These are phyloP conservation scores for Penicillium ochrochloron DNA, from an alignment of 495 filamentous ascomycete genomes.

Conservation along the genomic window DNA sequence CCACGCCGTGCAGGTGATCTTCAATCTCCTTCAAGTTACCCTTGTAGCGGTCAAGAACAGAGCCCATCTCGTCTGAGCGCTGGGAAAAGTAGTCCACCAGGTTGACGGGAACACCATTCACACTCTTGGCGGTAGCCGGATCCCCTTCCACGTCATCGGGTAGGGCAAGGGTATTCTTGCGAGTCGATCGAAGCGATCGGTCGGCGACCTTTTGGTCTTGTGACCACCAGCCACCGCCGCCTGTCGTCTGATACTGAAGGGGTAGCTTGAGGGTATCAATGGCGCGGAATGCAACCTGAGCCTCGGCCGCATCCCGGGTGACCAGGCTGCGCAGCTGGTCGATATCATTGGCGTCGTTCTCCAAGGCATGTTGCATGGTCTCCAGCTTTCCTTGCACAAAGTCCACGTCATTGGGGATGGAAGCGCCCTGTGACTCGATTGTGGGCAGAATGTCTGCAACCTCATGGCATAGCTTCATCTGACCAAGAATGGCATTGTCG, in stretches of 20 bases:
- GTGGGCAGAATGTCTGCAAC: conserved; percentile 54
- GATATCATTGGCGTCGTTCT: conserved; percentile 74
- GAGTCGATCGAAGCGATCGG: conserved; percentile 44
- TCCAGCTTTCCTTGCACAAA: conserved; percentile 74
- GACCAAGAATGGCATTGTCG: conserved; percentile 72
- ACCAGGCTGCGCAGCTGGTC: conserved; percentile 66
- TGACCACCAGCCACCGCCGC: conserved; percentile 52
- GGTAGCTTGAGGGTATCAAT: conserved; percentile 78
- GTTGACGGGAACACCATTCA: conserved; percentile 54
- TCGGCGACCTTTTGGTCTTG: conserved; percentile 51
- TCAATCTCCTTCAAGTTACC: conserved; percentile 80
- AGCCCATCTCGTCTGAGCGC: conserved; percentile 71
- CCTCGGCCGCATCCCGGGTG: conserved; percentile 69
- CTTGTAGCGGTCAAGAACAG: conserved; percentile 67
- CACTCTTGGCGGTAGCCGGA: conserved; percentile 38
- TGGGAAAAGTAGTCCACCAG: conserved; percentile 78
- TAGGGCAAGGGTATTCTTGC: conserved; percentile 51
- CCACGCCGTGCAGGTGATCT: conserved; percentile 76
- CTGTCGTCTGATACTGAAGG: conserved; percentile 66
- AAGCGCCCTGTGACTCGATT: conserved; percentile 65
- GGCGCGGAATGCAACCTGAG: conserved; percentile 72
- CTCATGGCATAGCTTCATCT: conserved; percentile 62
- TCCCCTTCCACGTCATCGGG: conserved; percentile 66
- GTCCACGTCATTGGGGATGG: conserved; percentile 73
- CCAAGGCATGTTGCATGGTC: conserved; percentile 71